phyloP scores from a whole-genome alignment of 2,329 filamentous ascomycete species.

The Colletotrichum zoysiae region DNA sequence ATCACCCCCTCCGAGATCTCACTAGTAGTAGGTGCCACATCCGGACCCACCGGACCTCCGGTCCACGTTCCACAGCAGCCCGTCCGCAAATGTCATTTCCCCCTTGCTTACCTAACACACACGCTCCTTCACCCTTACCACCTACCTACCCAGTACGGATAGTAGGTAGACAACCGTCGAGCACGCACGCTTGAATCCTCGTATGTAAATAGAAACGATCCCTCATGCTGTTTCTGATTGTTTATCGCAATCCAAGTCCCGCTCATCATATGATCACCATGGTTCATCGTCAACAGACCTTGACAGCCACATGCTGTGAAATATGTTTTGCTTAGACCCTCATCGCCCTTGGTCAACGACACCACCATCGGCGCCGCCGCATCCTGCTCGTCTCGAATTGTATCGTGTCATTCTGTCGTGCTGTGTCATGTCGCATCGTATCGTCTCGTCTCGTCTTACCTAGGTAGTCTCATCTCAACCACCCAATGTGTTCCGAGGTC shows the following conservation, averaged over 20 bases:
- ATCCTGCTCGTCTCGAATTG: not conserved
- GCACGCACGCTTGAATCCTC: not conserved
- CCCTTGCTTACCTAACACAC: slow-evolving; percentile 13
- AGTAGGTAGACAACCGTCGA: slow-evolving; percentile 26
- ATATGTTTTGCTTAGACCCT: not conserved
- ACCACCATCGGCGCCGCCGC: not conserved
- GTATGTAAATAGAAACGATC: slow-evolving; percentile 22
- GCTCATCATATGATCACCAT: not conserved
- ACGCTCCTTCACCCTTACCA: not conserved
- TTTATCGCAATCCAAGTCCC: slow-evolving; percentile 9
- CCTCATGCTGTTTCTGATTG: slow-evolving; percentile 25
- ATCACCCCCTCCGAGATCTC: not conserved
- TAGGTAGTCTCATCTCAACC: not conserved
- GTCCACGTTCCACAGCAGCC: not conserved
- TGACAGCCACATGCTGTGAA: not conserved
- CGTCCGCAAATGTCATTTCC: slow-evolving; percentile 14
- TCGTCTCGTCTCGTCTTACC: not conserved
- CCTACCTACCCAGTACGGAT: too few species aligned
- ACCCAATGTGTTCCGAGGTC: not conserved
- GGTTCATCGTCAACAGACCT: slow-evolving; percentile 12
- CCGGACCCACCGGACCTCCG: slow-evolving; percentile 15
- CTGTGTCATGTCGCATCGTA: not conserved
- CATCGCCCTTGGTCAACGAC: not conserved
- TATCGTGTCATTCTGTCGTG: not conserved
- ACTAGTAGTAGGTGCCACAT: not conserved